Base-by-base conservation (phyloP, 441 rosid genomes). In the Adansonia rubrostipa region DNA sequence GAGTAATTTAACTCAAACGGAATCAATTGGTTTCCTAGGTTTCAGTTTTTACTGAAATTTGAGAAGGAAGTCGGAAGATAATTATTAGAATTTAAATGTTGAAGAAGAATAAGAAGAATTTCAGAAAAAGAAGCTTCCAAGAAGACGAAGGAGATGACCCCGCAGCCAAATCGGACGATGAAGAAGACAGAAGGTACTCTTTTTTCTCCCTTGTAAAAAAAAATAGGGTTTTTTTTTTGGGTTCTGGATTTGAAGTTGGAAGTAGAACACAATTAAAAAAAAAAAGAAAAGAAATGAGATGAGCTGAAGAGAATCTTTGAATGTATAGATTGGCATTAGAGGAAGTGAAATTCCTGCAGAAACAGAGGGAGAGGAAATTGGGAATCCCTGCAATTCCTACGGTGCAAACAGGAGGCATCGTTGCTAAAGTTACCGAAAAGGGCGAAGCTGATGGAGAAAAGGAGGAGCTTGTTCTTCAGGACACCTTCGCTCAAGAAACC, bases 401-500 rank as follows among this genome's bases (percentile, higher is more conserved):
- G 22, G 69, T 81, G 36, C 93, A 85, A 61, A 66, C 60, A 9
- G 86, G 84, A 48, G 62, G 44, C 4, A 80, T 79, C 2, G 83
- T 86, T 28, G 78, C 79, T 66, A 93, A 89, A 85, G 44, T 83
- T 33, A 83, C 74, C 6, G 98, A 93, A 63, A 92, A 90, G 83
- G 75, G 66, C 50, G 98, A 93, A 20, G 92, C 84, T 4, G 99
- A 92, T 65, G 99, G 95, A 20, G 99, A 95, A 66, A 93, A 95
- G 85, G 99, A 95, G 48, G 99, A 95, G 72, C 89, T 93, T 78
- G 99, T 95, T 61, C 92, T 95, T 66, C 99, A 95, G 66, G 99
- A 95, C 77, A 95, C 99, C 36, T 93, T 93, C 71, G 98, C 99
- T 81, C 99, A 92, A 79, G 98, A 95, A 88, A 95, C 98, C 60